Evolutionary conservation across 176 grass and related monocot genomes (phyloP), one percentile per base, ranked within the genome.

Genomic region (Carex scoparia): DNA sequence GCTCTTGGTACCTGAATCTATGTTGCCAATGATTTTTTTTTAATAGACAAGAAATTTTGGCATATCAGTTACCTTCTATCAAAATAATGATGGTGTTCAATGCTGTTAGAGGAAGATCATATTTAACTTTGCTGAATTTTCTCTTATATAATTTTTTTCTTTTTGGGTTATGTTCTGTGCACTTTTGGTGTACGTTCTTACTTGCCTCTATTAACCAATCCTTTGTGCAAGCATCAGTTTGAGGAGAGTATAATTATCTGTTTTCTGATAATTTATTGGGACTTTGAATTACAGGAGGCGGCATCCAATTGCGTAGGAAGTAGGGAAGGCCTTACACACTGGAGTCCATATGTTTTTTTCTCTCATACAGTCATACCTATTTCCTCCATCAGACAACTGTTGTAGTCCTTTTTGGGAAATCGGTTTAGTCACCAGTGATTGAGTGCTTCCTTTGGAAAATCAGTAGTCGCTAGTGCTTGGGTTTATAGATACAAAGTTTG

Each of bases 241-340:
- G 30, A 5, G 53, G 61, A 42, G 32, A 27, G 3, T 23, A 42
- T 61, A 6, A 46, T 40, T 23, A 75, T 54, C 1, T 31, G 61
- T 48, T 64, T 65, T 81, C 18, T 81, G 48, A 44, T 44, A 19
- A 19, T 83, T 67, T 48, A 65, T 13, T 66, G 15, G 46, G 71
- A 84, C 64, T 48, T 82, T 55, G 7, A 81, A 89, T 90, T 88
- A 74, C 89, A 97, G 94, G 92, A 91, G 94, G 86, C 86, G 94
- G 84, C 90, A 94, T 80, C 94, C 94, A 86, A 87, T 91, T 86
- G 55, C 94, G 72, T 97, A 92, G 86, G 83, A 86, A 87, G 53
- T 81, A 69, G 71, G 60, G 79, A 86, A 49, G 12, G 74, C 51
- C 15, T 48, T 81, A 61, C 69, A 83, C 38, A 68, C 44, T 4